Evolutionary conservation across 169 alveolate species (phyloP), one percentile per base, ranked within the genome.

Genomic region (Cryptosporidium ubiquitum): DNA sequence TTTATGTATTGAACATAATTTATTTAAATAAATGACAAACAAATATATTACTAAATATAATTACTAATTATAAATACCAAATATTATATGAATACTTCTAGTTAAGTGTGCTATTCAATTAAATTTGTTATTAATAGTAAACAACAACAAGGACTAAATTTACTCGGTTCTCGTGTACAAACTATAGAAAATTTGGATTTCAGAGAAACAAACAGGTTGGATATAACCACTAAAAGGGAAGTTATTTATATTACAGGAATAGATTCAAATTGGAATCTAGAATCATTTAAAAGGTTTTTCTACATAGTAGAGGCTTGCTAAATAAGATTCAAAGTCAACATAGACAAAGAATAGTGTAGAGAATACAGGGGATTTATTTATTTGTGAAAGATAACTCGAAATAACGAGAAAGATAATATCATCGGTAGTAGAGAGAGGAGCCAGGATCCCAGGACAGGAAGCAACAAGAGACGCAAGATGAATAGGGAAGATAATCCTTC

Each of bases 391-490:
- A 52, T 73, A 23, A 33, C 68, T 33, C 69, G 29, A 40, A 73
- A 73, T 35, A 73, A 58, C 58, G 55, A 33, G 51, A 31, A 52
- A 73, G 20, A 31, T 31, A 39, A 58, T 10, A 70, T 14, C 7
- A n/a, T 29, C 5, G 85, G 69, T 52, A 42, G 71, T 73, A 73
- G 85, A 52, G 85, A 73, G 85, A 33, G 85, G 85, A 73, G 85
- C 35, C 68, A 73, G 70, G 85, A 55, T 73, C 51, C 68, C n/a
- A 55, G 69, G 69, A 51, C 42, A 73, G 69, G 69, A 7, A 55
- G 51, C 40, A 73, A 51, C 14, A 73, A 73, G 39, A 73, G 85
- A 61, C 71, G 64, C 23, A 79, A 61, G 74, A 79, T 61, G 73
- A 60, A 42, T 31, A 66, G 49, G 40, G 89, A 79, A 66, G 89